These are phyloP conservation scores for Boeremia lycopersici DNA, from an alignment of 2,329 filamentous ascomycete genomes.

Conservation along the genomic window DNA sequence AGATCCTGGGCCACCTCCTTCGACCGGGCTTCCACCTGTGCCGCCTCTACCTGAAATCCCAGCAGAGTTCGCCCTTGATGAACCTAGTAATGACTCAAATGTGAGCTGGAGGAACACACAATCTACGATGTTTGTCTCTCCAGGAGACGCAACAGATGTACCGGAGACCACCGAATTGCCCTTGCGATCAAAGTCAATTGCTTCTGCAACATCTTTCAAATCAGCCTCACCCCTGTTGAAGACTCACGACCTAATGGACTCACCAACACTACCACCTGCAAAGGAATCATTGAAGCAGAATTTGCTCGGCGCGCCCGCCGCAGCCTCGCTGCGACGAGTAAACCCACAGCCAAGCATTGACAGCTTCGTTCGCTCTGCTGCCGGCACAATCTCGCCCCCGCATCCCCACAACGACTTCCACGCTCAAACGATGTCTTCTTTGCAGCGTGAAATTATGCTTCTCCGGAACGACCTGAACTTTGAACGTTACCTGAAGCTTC, in stretches of 20 bases:
- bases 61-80: conserved; percentile 42
- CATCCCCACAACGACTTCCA: conserved; percentile 38
- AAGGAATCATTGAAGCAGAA: conserved; percentile 35
- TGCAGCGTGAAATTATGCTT: conserved; percentile 76
- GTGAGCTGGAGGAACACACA: conserved; percentile 62
- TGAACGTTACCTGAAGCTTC: conserved; percentile 81
- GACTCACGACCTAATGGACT: conserved; percentile 58
- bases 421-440: conserved; percentile 49
- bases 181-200: conserved; percentile 34
- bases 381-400: conserved; percentile 32
- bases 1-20: conserved; percentile 56
- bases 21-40: conserved; percentile 53
- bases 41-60: conserved; percentile 49
- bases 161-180: conserved; percentile 30
- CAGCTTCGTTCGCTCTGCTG: conserved; percentile 38
- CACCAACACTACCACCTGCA: conserved; percentile 66
- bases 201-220: conserved; percentile 44
- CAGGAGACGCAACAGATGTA: conserved; percentile 29
- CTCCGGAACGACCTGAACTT: conserved; percentile 82
- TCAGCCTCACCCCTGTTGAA: conserved; percentile 55
- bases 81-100: conserved; percentile 41
- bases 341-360: conserved; percentile 39
- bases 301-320: conserved; percentile 21
- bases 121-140: conserved; percentile 54
- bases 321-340: conserved; percentile 23